phyloP scores from a whole-genome alignment of 306 rosid species.

The Ormosia emarginata region DNA sequence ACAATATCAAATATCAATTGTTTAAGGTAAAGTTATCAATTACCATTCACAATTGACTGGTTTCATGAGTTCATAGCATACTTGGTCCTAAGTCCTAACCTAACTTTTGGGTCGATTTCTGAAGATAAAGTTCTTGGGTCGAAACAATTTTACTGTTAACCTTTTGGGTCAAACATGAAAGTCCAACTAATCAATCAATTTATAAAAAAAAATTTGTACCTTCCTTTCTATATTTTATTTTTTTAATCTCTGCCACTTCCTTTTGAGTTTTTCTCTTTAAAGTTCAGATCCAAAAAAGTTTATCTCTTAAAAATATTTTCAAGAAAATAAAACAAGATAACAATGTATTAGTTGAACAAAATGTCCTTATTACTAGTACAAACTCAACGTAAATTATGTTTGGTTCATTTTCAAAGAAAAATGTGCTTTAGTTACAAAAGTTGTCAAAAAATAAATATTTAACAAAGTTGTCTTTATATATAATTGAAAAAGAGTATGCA shows the following conservation, averaged over 20 bases:
- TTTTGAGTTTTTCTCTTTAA: neutral
- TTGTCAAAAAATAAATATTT: neutral
- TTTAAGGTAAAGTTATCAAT: neutral
- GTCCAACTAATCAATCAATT: neutral
- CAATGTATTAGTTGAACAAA: neutral
- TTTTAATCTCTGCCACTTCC: neutral
- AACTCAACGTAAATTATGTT: neutral
- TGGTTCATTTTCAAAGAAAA: neutral
- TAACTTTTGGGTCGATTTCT: neutral
- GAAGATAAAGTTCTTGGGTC: neutral
- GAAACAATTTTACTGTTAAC: neutral
- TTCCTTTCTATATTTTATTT: neutral
- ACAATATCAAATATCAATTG: neutral
- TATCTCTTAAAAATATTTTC: neutral
- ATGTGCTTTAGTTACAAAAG: too few species aligned
- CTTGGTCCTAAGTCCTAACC: neutral
- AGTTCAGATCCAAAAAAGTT: neutral
- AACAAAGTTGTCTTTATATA: neutral
- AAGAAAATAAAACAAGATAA: neutral
- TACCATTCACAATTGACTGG: neutral
- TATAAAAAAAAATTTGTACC: neutral
- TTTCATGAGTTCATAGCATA: neutral
- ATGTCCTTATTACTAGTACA: neutral
- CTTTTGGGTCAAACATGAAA: neutral
- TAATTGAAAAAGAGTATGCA: too few species aligned